Evolutionary conservation across 2,329 filamentous ascomycete genomes (phyloP).

Genomic region (Berkeleyomyces rouxiae): DNA sequence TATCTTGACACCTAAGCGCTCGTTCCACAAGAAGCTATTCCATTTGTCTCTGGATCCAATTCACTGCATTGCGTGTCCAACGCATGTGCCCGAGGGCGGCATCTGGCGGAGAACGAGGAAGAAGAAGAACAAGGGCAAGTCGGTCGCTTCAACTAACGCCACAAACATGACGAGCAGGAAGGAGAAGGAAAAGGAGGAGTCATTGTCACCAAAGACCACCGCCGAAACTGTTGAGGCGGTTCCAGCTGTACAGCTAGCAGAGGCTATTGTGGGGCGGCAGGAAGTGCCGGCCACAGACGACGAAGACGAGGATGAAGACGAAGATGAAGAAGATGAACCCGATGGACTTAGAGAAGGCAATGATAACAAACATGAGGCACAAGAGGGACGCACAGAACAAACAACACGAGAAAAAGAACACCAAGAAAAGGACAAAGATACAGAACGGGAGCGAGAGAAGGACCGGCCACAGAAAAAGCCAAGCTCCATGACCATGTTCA

Average conservation of each 20-base stretch:
- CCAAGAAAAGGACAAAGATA: constrained; percentile 16
- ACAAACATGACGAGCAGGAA: constrained; percentile 13
- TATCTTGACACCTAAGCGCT: constrained; percentile 56
- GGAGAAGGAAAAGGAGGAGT: constrained; percentile 7
- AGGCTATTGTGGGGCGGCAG: constrained; percentile 5
- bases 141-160: constrained; percentile 19
- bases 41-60: constrained; percentile 68
- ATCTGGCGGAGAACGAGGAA: constrained; percentile 46
- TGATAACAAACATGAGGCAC: constrained; percentile 15
- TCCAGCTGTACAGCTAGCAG: not conserved
- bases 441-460: constrained; percentile 19
- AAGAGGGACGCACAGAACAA: constrained; percentile 17
- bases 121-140: constrained; percentile 20
- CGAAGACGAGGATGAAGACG: constrained; percentile 17
- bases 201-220: constrained; percentile 7
- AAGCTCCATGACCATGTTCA: constrained; percentile 87
- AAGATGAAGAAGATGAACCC: constrained; percentile 14
- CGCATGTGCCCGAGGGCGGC: constrained; percentile 65
- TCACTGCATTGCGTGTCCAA: constrained; percentile 65
- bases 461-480: constrained; percentile 40
- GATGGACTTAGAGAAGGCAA: constrained; percentile 19
- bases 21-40: constrained; percentile 68
- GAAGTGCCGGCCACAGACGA: constrained; percentile 15
- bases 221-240: not conserved
- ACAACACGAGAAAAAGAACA: constrained; percentile 16